phyloP scores from a whole-genome alignment of 2,329 filamentous ascomycete genomes.

The Magnaporthales sp. region DNA sequence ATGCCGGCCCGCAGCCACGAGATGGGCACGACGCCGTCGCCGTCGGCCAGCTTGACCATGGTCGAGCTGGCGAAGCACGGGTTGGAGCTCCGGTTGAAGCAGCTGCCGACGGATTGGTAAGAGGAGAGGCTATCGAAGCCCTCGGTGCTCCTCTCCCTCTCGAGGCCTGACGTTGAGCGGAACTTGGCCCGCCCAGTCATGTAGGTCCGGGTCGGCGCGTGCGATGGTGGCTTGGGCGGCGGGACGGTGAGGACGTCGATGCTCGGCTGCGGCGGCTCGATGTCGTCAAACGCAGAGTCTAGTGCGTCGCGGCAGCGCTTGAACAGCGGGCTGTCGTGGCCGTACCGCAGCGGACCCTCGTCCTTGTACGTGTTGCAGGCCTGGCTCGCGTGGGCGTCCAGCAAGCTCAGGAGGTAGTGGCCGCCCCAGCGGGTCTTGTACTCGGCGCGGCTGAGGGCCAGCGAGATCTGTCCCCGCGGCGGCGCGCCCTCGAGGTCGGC shows the following conservation, averaged over 20 bases:
- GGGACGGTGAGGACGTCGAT: constrained; percentile 4
- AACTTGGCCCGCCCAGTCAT: constrained; percentile 9
- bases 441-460: constrained; percentile 30
- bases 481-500: constrained; percentile 35
- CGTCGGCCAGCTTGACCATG: constrained; percentile 8
- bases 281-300: constrained; percentile 37
- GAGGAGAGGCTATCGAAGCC: constrained; percentile 30
- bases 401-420: constrained; percentile 49
- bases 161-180: constrained; percentile 11
- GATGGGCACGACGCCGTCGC: constrained; percentile 29
- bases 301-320: constrained; percentile 37
- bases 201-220: neutral
- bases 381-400: constrained; percentile 47
- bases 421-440: constrained; percentile 44
- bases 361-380: constrained; percentile 56
- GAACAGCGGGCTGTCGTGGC: constrained; percentile 42
- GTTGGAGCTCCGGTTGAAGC: neutral
- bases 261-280: constrained; percentile 34
- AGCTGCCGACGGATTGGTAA: neutral
- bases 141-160: neutral
- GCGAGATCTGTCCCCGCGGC: constrained; percentile 38
- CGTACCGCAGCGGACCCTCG: constrained; percentile 46
- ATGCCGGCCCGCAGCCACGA: constrained; percentile 34
- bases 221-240: neutral
- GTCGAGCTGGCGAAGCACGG: neutral